phyloP scores from a whole-genome alignment of 257 asterid genomes.

The Forsythia suspensa region DNA sequence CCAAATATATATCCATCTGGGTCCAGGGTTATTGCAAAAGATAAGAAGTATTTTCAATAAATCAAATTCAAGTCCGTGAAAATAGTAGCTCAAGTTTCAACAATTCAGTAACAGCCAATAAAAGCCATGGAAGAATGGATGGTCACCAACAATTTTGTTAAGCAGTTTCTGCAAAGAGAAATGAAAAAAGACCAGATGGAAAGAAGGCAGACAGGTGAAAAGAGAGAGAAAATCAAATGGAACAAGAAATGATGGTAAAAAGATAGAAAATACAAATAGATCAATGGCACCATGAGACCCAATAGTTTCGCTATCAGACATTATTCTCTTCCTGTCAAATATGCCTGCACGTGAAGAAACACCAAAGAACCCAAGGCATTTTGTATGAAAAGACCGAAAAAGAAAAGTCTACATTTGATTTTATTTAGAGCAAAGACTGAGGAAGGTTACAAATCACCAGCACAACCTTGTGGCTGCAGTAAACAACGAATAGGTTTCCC shows the following conservation, averaged over 20 bases:
- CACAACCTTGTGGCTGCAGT: neutral
- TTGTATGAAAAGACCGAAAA: neutral
- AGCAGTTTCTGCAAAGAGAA: neutral
- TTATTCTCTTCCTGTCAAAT: neutral
- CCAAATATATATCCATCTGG: neutral
- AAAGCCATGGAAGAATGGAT: neutral
- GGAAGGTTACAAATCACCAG: too few species aligned
- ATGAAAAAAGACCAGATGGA: too few species aligned
- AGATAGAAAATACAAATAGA: too few species aligned
- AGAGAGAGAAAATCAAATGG: neutral
- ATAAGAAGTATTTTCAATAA: neutral
- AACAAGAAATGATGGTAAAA: too few species aligned
- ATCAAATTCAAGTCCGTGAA: neutral
- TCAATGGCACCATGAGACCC: neutral
- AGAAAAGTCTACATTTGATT: neutral
- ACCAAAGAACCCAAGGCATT: neutral
- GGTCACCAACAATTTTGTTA: neutral
- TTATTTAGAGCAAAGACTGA: too few species aligned
- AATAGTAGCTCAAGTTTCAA: neutral
- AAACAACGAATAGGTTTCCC: neutral
- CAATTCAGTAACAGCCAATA: neutral
- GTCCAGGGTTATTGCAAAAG: too few species aligned
- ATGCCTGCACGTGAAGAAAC: neutral
- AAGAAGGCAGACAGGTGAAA: too few species aligned
- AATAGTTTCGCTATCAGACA: neutral